A percentile compares a stretch with the other conserved stretches of the same genome.
Conservation (phyloP, 345 rosid species). For the Hirschfeldia incana region DNA sequence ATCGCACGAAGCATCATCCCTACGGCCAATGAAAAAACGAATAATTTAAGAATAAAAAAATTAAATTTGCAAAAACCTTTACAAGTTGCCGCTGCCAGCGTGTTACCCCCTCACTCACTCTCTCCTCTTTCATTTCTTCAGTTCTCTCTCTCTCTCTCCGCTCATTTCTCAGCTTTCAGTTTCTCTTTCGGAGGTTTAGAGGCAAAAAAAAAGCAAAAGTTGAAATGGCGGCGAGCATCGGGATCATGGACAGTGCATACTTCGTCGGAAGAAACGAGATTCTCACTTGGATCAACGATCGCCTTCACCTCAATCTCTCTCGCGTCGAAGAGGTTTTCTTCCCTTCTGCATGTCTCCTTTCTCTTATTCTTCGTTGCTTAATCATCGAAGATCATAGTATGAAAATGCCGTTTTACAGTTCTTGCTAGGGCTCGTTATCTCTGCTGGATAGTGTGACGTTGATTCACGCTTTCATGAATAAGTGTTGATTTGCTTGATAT, state of each 20-base stretch:
- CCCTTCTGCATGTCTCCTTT: conserved; percentile 16
- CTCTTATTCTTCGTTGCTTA: not conserved
- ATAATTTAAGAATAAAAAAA: not conserved
- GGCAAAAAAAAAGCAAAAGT: not conserved
- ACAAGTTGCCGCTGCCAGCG: conserved; percentile 34
- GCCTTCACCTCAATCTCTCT: conserved; percentile 86
- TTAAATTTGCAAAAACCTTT: conserved; percentile 32
- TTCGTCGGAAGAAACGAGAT: conserved; percentile 96
- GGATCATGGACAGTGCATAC: conserved; percentile 97
- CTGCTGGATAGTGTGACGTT: not conserved
- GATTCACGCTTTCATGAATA: not conserved
- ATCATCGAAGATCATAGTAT: not conserved
- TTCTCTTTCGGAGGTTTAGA: conserved; percentile 10
- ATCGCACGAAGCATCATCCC: conserved; percentile 1
- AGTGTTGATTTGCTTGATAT: conserved; percentile 4
- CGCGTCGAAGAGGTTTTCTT: conserved; percentile 76
- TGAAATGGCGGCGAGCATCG: conserved; percentile 76
- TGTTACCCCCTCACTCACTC: not conserved
- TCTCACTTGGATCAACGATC: conserved; percentile 81
- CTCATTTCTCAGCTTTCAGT: conserved; percentile 14
- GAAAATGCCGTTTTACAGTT: not conserved
- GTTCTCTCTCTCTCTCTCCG: conserved; percentile 8
- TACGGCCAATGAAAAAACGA: not conserved
- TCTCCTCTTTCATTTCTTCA: not conserved
- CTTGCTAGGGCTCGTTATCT: not conserved